Evolutionary conservation across 495 filamentous ascomycete species (phyloP), one percentile per base, ranked within the genome.

Genomic region (Chlorociboria aeruginascens): DNA sequence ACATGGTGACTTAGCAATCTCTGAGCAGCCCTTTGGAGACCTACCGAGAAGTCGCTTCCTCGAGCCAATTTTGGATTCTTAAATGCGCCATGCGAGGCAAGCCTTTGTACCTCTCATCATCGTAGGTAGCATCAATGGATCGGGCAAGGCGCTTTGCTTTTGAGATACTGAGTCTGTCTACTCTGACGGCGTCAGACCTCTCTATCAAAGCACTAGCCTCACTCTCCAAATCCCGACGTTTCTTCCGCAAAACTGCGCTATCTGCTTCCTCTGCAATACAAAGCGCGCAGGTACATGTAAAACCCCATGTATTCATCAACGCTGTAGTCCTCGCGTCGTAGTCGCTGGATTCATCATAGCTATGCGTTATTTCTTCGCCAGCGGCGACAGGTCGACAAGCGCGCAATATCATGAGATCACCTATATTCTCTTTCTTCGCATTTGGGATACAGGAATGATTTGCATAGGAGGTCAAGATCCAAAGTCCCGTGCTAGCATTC

Each of bases 341-440:
- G 42, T 61, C 10, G 48, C 45, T 50, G 43, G 60, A 57, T 57
- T 39, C 60, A 66, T 58, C 39, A 29, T 53, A 53, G 31, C 38
- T 43, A 17, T 43, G 38, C 9, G 64, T 8, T 17, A 82, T 39
- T 52, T 82, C 78, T 11, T 72, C 71, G 45, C 70, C 63, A 0
- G 63, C 43, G 3, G 58, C 56, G 8, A 83, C 60, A 52, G 71
- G 57, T 16, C 52, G 48, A 8, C 61, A 56, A 0, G 78, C 76
- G n/a, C 75, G 73, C 17, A 77, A 50, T 40, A 80, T 62, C 62
- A 72, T 69, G 64, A 83, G 68, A 54, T 82, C 78, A 37, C 77
- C 74, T 48, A 80, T 73, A 58, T 77, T 79, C 16, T 69, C 55
- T 17, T 71, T 66, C 3, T 41, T 34, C 12, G 60, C 57, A 50